phyloP scores from a whole-genome alignment of 495 filamentous ascomycete genomes.

The Penicillium steckii region DNA sequence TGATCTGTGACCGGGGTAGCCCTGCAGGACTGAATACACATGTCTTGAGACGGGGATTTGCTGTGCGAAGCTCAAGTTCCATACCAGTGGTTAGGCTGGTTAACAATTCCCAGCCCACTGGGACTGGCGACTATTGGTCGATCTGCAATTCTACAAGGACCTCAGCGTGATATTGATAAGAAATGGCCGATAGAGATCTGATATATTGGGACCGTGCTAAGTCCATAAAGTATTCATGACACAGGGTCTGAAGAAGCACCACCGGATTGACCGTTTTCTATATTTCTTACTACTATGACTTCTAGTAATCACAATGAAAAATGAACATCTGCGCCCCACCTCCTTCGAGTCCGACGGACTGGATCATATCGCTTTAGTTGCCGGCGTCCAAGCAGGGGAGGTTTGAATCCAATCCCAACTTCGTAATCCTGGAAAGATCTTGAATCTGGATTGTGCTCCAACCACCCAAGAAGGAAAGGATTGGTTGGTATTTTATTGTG shows the following conservation, averaged over 20 bases:
- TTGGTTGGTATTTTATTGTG: conserved; percentile 5
- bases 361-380: conserved; percentile 1
- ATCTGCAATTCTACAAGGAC: conserved; percentile 2
- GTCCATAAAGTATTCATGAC: no score
- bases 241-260: no score
- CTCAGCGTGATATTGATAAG: no score
- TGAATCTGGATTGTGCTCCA: conserved; percentile 6
- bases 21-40: conserved; percentile 4
- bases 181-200: no score
- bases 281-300: no score
- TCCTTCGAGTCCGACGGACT: conserved; percentile 1
- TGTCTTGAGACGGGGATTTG: conserved; percentile 9
- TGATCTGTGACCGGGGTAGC: conserved; percentile 2
- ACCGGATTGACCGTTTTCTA: no score
- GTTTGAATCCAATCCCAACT: background rate
- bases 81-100: conserved; percentile 19
- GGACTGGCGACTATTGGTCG: conserved; percentile 18
- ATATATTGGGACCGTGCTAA: no score
- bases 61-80: conserved; percentile 4
- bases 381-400: background rate
- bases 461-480: conserved; percentile 10
- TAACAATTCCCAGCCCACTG: conserved; percentile 21
- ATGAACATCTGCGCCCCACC: background rate
- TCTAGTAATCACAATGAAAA: no score
- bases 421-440: no score